These are phyloP conservation scores for Metrosideros polymorpha DNA, from an alignment of 441 rosid genomes.

Conservation along the genomic window DNA sequence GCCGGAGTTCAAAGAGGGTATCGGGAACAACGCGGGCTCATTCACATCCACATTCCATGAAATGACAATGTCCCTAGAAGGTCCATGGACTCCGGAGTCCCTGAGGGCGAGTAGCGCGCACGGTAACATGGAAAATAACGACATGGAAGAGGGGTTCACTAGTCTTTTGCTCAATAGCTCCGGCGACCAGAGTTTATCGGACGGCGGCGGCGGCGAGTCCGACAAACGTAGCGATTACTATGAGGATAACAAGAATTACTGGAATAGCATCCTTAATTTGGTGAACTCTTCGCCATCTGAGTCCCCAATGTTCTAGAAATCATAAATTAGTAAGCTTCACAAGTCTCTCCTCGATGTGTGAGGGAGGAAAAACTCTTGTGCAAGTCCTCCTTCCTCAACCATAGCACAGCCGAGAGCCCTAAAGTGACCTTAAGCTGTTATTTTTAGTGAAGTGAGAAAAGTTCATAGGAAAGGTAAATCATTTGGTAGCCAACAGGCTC, in stretches of 20 bases:
- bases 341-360: background rate
- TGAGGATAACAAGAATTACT: constrained; percentile 90
- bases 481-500: background rate
- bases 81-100: constrained; percentile 36
- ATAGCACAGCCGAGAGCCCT: background rate
- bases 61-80: constrained; percentile 36
- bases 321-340: background rate
- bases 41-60: constrained; percentile 47
- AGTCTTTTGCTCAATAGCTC: constrained; percentile 52
- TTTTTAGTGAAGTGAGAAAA: background rate
- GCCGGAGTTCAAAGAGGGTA: constrained; percentile 15
- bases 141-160: constrained; percentile 69
- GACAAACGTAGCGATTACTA: constrained; percentile 36
- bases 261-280: constrained; percentile 93
- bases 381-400: background rate
- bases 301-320: constrained; percentile 51
- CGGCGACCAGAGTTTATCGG: constrained; percentile 31
- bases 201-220: constrained; percentile 23
- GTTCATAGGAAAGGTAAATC: background rate
- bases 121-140: constrained; percentile 15
- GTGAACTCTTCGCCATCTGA: constrained; percentile 79
- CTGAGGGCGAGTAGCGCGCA: constrained; percentile 7
- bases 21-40: constrained; percentile 26
- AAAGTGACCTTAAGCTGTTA: background rate
- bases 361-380: background rate